A percentile compares a stretch with the other conserved stretches of the same genome.
Conservation (phyloP, 805 yeast genomes). For the Hyphopichia homilentoma region DNA sequence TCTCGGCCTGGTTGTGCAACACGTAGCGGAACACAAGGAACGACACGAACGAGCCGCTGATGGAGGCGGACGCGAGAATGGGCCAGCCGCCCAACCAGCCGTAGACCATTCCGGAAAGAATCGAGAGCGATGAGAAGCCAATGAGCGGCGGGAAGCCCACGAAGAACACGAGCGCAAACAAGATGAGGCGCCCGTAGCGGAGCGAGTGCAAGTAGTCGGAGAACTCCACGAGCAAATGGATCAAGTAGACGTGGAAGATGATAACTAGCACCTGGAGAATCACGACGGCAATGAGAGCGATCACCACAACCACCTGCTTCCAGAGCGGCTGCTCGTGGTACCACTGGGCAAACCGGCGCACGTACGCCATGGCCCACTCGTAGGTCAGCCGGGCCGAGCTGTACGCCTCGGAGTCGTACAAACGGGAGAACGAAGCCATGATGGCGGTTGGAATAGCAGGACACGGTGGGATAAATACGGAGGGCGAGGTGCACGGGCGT, state of each 20-base stretch:
- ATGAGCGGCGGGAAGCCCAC: conserved; percentile 89
- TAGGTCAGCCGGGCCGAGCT: too few relatives aligned
- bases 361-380: background rate
- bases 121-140: conserved; percentile 71
- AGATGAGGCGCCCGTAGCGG: conserved; percentile 38
- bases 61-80: conserved; percentile 62
- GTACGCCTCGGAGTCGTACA: too few relatives aligned
- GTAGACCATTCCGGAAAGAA: conserved; percentile 74
- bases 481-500: too few relatives aligned
- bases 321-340: conserved; percentile 12
- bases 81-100: conserved; percentile 84
- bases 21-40: conserved; percentile 64
- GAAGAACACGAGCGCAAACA: conserved; percentile 52
- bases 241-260: conserved; percentile 34
- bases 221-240: conserved; percentile 33
- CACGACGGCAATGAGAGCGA: conserved; percentile 14
- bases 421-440: too few relatives aligned
- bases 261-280: conserved; percentile 7
- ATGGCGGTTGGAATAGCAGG: too few relatives aligned
- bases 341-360: conserved; percentile 11
- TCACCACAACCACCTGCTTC: conserved; percentile 12
- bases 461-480: too few relatives aligned
- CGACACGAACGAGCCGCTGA: conserved; percentile 71
- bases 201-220: conserved; percentile 45
- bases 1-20: conserved; percentile 53